Conservation (phyloP, 2,329 filamentous ascomycete species). For the Neofusicoccum sp. region DNA sequence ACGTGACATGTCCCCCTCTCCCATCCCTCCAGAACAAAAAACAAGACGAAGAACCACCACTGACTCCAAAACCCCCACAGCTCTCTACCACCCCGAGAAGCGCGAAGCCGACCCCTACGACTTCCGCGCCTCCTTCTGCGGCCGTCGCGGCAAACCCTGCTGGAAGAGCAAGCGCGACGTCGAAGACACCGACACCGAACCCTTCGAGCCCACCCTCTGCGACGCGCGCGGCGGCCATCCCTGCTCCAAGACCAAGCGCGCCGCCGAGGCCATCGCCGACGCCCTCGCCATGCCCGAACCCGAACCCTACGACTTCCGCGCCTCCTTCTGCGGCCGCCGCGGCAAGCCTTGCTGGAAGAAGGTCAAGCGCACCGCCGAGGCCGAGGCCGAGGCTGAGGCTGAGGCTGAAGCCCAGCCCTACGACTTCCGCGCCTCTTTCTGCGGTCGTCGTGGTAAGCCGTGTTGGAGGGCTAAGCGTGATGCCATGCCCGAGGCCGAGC, state of each 20-base stretch:
- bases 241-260: constrained; percentile 32
- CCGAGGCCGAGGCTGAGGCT: background rate
- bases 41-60: background rate
- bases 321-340: constrained; percentile 19
- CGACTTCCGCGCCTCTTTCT: constrained; percentile 27
- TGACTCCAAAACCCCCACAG: background rate
- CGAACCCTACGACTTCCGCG: constrained; percentile 16
- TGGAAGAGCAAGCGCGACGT: constrained; percentile 17
- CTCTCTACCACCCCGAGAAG: constrained; percentile 20
- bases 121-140: constrained; percentile 21
- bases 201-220: constrained; percentile 33
- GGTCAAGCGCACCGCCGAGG: background rate
- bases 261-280: constrained; percentile 29
- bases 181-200: constrained; percentile 12
- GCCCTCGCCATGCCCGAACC: constrained; percentile 22
- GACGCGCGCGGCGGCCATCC: constrained; percentile 22
- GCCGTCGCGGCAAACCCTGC: constrained; percentile 19
- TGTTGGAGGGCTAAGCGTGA: constrained; percentile 38
- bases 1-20: background rate
- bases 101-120: constrained; percentile 21
- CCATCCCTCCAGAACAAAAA: too few species aligned
- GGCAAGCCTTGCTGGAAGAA: constrained; percentile 24
- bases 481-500: constrained; percentile 21
- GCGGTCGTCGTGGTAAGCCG: constrained; percentile 39
- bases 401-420: constrained; percentile 21